These are phyloP conservation scores for Fusarium tricinctum DNA, from an alignment of 2,329 filamentous ascomycete genomes.

Conservation along the genomic window DNA sequence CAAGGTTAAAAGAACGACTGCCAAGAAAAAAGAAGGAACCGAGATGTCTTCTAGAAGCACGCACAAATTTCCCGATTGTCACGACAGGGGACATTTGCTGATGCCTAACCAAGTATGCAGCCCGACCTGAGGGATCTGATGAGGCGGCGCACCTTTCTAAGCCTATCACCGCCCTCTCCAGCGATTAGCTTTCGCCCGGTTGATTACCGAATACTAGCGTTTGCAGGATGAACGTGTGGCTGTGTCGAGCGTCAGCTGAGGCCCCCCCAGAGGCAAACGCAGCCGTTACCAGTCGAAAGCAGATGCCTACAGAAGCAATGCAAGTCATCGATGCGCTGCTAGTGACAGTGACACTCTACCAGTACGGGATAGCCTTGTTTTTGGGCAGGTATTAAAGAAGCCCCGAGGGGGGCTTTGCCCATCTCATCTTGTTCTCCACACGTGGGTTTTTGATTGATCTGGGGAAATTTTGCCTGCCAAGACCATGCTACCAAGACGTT, in stretches of 20 bases:
- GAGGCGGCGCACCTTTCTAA: neutral
- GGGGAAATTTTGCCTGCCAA: slow-evolving; percentile 1
- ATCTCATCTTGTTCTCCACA: neutral
- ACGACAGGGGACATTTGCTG: slow-evolving; percentile 18
- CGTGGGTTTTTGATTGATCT: neutral
- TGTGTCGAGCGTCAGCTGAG: slow-evolving; percentile 30
- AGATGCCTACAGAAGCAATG: slow-evolving; percentile 14
- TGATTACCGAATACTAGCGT: neutral
- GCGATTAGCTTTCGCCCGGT: slow-evolving; percentile 11
- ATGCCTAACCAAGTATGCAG: slow-evolving; percentile 25
- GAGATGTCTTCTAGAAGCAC: slow-evolving; percentile 23
- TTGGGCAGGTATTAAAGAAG: slow-evolving; percentile 3
- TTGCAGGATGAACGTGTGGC: slow-evolving; percentile 19
- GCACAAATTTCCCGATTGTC: neutral
- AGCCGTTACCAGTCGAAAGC: slow-evolving; percentile 11
- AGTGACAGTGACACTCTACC: no score
- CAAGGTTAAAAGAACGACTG: neutral
- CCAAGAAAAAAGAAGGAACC: slow-evolving; percentile 4
- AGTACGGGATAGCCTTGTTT: neutral
- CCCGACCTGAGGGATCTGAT: neutral
- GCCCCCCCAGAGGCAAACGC: neutral
- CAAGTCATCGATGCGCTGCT: neutral
- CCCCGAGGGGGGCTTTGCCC: neutral
- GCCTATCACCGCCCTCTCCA: slow-evolving; percentile 4
- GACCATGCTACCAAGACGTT: slow-evolving; percentile 11